These are phyloP conservation scores for Planoprotostelium fungivorum DNA, from an alignment of 78 protist species.

Conservation along the genomic window DNA sequence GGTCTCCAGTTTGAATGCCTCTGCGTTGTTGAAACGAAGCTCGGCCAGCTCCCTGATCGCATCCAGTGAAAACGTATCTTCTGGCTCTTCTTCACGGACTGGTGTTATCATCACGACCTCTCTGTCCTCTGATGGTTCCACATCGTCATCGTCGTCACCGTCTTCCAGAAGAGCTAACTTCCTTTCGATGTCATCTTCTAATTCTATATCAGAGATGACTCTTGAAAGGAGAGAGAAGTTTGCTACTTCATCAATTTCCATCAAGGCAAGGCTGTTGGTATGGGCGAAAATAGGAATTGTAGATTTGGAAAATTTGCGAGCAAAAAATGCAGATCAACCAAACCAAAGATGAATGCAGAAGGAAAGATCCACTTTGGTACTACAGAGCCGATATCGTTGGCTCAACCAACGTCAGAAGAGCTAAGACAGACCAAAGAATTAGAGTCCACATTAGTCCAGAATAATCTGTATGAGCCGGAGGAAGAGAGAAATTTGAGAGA, in stretches of 20 bases:
- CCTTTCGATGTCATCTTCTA: neutral
- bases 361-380: no score
- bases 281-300: no score
- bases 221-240: neutral
- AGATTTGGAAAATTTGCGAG: no score
- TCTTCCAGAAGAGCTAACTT: neutral
- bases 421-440: slow-evolving; percentile 21
- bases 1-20: neutral
- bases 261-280: no score
- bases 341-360: no score
- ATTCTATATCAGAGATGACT: neutral
- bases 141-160: neutral
- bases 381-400: slow-evolving; percentile 54
- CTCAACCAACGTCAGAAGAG: slow-evolving; percentile 35
- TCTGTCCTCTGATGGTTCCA: neutral
- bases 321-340: no score
- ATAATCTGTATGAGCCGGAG: slow-evolving; percentile 47
- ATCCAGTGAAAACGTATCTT: neutral
- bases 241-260: neutral
- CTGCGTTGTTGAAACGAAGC: neutral
- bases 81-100: neutral
- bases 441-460: slow-evolving; percentile 15
- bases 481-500: slow-evolving; percentile 59
- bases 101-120: neutral
- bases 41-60: neutral